These are phyloP conservation scores for Zalerion maritima DNA, from an alignment of 495 filamentous ascomycete genomes.

Conservation along the genomic window DNA sequence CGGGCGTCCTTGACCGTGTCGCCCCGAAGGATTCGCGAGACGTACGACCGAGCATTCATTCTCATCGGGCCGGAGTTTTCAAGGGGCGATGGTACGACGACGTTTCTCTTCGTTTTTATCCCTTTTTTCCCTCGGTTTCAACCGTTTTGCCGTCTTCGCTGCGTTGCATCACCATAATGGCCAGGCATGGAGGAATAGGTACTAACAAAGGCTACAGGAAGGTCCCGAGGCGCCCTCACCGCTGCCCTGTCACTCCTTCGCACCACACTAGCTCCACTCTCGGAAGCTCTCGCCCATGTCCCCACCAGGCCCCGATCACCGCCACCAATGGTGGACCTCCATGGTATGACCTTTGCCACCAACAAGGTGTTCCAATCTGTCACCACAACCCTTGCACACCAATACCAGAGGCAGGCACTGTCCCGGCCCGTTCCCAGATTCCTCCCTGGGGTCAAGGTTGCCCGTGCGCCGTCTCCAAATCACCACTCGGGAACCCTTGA, in stretches of 20 bases:
- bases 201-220: slow-evolving; percentile 9
- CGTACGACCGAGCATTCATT: slow-evolving; percentile 19
- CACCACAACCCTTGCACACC: slow-evolving; percentile 17
- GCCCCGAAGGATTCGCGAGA: slow-evolving; percentile 16
- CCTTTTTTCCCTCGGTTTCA: background rate
- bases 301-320: slow-evolving; percentile 8
- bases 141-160: no score
- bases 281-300: slow-evolving; percentile 12
- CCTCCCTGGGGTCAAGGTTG: no score
- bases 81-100: slow-evolving; percentile 22
- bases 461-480: slow-evolving; percentile 10
- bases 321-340: slow-evolving; percentile 11
- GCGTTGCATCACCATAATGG: no score
- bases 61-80: slow-evolving; percentile 22
- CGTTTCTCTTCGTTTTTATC: slow-evolving; percentile 1
- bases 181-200: no score
- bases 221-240: slow-evolving; percentile 16
- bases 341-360: slow-evolving; percentile 15
- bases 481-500: slow-evolving; percentile 6
- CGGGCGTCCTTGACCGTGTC: slow-evolving; percentile 21
- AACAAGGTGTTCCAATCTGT: slow-evolving; percentile 17
- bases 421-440: slow-evolving; percentile 19
- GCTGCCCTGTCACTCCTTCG: no score
- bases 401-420: slow-evolving; percentile 22
- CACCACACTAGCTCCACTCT: slow-evolving; percentile 13